Evolutionary conservation across 2,329 filamentous ascomycete genomes (phyloP).

Genomic region (Colletotrichum sp.): DNA sequence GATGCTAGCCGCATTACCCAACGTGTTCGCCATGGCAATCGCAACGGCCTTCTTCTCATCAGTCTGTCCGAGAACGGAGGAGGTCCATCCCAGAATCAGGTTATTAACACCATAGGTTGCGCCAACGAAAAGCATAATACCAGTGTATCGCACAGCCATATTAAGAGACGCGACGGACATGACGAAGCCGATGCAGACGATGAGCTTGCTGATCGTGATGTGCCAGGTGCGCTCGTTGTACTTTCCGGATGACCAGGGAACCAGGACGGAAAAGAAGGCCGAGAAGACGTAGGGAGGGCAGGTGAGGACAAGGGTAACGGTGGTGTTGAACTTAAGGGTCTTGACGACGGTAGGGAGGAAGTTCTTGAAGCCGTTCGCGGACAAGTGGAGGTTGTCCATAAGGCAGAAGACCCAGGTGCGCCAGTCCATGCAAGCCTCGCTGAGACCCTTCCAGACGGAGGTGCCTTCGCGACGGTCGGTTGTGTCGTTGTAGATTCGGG

Average conservation of each 20-base stretch:
- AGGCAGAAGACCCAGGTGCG: constrained; percentile 54
- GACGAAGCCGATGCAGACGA: constrained; percentile 37
- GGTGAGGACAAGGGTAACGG: constrained; percentile 51
- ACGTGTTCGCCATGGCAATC: constrained; percentile 33
- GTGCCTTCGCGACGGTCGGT: constrained; percentile 42
- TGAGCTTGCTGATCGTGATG: constrained; percentile 45
- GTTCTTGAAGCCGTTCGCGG: constrained; percentile 50
- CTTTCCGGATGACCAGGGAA: constrained; percentile 45
- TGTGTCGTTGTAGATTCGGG: constrained; percentile 31
- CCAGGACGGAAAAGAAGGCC: constrained; percentile 40
- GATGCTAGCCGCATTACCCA: constrained; percentile 19
- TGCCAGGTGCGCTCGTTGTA: constrained; percentile 55
- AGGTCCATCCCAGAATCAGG: constrained; percentile 49
- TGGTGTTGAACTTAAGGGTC: constrained; percentile 45
- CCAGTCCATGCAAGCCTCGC: constrained; percentile 48
- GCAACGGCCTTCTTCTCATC: constrained; percentile 52
- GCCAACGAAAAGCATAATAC: constrained; percentile 43
- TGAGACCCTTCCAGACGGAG: constrained; percentile 45
- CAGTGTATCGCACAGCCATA: constrained; percentile 15
- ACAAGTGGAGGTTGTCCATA: constrained; percentile 56
- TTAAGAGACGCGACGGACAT: constrained; percentile 28
- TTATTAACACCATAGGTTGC: constrained; percentile 41
- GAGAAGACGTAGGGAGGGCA: constrained; percentile 50
- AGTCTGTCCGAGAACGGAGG: constrained; percentile 44
- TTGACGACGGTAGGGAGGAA: constrained; percentile 40